Evolutionary conservation across 2,329 filamentous ascomycete genomes (phyloP).

Genomic region (Diaporthe capsici): DNA sequence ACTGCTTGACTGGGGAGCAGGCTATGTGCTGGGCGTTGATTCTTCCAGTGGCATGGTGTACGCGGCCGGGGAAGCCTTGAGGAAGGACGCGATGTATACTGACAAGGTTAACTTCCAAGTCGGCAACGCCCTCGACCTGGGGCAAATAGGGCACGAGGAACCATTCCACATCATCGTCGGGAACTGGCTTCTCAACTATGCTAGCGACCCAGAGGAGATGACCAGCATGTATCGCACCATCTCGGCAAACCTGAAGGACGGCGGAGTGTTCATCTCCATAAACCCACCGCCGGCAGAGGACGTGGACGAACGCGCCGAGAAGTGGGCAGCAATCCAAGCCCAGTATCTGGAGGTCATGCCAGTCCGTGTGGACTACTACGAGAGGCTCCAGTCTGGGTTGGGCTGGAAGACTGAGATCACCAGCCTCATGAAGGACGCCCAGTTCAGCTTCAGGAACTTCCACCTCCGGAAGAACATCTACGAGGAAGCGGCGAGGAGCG

Average conservation of each 20-base stretch:
- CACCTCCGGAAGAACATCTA: slow-evolving; percentile 49
- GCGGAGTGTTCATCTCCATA: slow-evolving; percentile 52
- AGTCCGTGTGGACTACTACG: slow-evolving; percentile 35
- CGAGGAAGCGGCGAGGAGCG: slow-evolving; percentile 48
- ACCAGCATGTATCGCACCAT: slow-evolving; percentile 54
- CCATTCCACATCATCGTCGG: slow-evolving; percentile 54
- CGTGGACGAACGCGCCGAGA: slow-evolving; percentile 33
- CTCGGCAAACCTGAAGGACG: slow-evolving; percentile 51
- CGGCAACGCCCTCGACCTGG: slow-evolving; percentile 49
- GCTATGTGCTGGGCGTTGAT: slow-evolving; percentile 53
- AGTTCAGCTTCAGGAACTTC: slow-evolving; percentile 47
- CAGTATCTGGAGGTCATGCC: slow-evolving; percentile 12
- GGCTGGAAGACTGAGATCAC: slow-evolving; percentile 40
- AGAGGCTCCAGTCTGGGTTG: slow-evolving; percentile 32
- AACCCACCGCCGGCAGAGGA: slow-evolving; percentile 41
- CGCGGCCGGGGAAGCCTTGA: slow-evolving; percentile 42
- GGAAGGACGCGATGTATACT: slow-evolving; percentile 33
- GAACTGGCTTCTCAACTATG: slow-evolving; percentile 56
- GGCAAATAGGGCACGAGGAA: slow-evolving; percentile 42
- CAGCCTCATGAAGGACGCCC: slow-evolving; percentile 33
- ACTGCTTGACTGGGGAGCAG: slow-evolving; percentile 53
- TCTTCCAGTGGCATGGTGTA: slow-evolving; percentile 53
- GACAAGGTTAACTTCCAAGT: slow-evolving; percentile 37
- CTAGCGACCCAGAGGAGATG: slow-evolving; percentile 47
- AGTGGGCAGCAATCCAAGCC: background rate